Conservation (phyloP, 2,329 filamentous ascomycete genomes). For the Tolypocladium tropicale region DNA sequence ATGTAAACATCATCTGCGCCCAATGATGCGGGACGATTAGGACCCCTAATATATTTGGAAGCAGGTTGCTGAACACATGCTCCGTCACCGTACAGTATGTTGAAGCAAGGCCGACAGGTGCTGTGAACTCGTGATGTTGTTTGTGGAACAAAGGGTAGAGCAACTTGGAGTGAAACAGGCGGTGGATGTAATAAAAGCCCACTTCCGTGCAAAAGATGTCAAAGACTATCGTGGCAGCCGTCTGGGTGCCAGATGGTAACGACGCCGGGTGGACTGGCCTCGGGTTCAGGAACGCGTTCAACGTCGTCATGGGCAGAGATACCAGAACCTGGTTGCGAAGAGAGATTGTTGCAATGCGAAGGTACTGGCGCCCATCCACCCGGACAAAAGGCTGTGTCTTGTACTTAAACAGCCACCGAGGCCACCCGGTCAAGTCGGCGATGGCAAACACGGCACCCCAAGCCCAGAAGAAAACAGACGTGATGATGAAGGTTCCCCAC, state of each 20-base stretch:
- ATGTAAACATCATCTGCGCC: slow-evolving; percentile 7
- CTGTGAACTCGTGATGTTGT: slow-evolving; percentile 39
- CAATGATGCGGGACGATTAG: slow-evolving; percentile 7
- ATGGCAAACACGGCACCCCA: slow-evolving; percentile 25
- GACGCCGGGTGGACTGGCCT: neutral
- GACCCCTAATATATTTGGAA: slow-evolving; percentile 30
- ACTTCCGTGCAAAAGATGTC: slow-evolving; percentile 20
- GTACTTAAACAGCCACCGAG: slow-evolving; percentile 32
- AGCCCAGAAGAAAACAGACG: slow-evolving; percentile 30
- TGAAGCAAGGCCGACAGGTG: slow-evolving; percentile 38
- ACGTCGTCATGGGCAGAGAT: slow-evolving; percentile 1
- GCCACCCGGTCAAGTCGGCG: slow-evolving; percentile 25
- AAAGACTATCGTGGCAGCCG: slow-evolving; percentile 5
- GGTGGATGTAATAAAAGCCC: slow-evolving; percentile 41
- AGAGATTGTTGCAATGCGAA: slow-evolving; percentile 19
- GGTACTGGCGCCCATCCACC: slow-evolving; percentile 4
- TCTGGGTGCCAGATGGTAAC: slow-evolving; percentile 2
- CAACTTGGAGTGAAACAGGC: slow-evolving; percentile 31
- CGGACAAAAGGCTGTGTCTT: slow-evolving; percentile 37
- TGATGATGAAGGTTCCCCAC: slow-evolving; percentile 23
- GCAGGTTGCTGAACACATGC: slow-evolving; percentile 36
- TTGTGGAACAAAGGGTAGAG: slow-evolving; percentile 39
- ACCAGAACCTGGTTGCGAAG: slow-evolving; percentile 31
- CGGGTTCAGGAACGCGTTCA: neutral
- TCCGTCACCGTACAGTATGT: slow-evolving; percentile 42